Base-by-base conservation (phyloP, 2,329 filamentous ascomycete genomes). In the Colletotrichum noveboracense region DNA sequence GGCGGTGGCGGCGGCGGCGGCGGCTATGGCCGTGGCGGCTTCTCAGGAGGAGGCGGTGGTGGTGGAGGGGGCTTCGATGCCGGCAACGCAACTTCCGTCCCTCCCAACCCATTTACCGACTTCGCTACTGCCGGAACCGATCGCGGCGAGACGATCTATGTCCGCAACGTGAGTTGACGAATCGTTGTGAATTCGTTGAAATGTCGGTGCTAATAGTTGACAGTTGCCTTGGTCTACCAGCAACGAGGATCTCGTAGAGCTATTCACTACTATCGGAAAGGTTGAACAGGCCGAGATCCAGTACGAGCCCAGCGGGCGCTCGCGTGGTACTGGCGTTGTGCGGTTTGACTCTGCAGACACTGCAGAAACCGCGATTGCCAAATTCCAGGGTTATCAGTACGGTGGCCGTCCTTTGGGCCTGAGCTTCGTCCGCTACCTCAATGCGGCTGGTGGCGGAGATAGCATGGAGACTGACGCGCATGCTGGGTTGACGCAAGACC, bases 261-360 rank as follows among this genome's bases (percentile, higher is more conserved):
- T 99, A 24, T 99, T 99, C 88, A 96, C 94, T 21, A 99, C 97
- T 13, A 99, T 99, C 82, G 97, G 97, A 78, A 98, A 98, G 85
- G 97, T 99, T 75, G 96, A 98, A 81, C 96, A 97, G 81, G 97
- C 97, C n/a, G 97, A 99, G 87, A 98, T 99, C 73, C 97, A 99
- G 86, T 98, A 99, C 82, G 97, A 99, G 85, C 94, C 95, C 6
- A 98, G 97, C 81, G 97, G 97, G 61, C 95, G 97, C 80, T 99
- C 97, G 76, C 94, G 96, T 78, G 97, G 97, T 78, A 97, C 95
- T 75, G 97, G 97, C 83, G 97, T 99, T n/a, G 97, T 99, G 71
- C 93, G 97, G 77, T 98, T 99, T 83, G 95, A 97, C 82, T 91
- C 87, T 70, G 87, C 92, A 18, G 93, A 96, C 10, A 97, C 96